phyloP scores from a whole-genome alignment of 192 early-diverging fungal species.

The Oehlia diaphana region DNA sequence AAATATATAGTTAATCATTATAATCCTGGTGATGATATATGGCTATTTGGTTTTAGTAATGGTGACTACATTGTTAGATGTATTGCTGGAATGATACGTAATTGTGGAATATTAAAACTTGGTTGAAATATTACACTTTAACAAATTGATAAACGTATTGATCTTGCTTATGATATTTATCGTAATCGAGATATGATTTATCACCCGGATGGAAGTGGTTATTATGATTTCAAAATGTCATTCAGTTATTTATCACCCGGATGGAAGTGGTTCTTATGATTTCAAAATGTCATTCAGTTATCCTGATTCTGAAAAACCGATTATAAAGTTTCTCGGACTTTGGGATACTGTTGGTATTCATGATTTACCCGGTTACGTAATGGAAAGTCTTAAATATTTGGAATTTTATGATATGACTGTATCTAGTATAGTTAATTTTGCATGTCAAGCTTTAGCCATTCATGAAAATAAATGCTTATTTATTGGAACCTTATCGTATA shows the following conservation, averaged over 20 bases:
- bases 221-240: background rate
- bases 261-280: background rate
- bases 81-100: slow-evolving; percentile 33
- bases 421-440: slow-evolving; percentile 26
- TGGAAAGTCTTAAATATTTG: slow-evolving; percentile 7
- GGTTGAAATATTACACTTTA: no score
- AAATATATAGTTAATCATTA: background rate
- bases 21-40: slow-evolving; percentile 37
- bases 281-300: slow-evolving; percentile 22
- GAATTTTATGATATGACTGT: slow-evolving; percentile 26
- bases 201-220: background rate
- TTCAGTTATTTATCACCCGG: slow-evolving; percentile 25
- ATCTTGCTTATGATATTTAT: slow-evolving; percentile 21
- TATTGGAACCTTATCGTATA: background rate
- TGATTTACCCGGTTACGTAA: slow-evolving; percentile 19
- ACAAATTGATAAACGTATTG: background rate
- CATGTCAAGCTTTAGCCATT: background rate
- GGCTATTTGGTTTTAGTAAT: slow-evolving; percentile 34
- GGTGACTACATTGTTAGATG: slow-evolving; percentile 30
- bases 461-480: background rate
- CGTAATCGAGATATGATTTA: background rate
- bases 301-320: slow-evolving; percentile 6
- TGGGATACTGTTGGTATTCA: slow-evolving; percentile 25
- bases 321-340: slow-evolving; percentile 33
- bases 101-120: slow-evolving; percentile 30